These are phyloP conservation scores for Sugiyamaella mastotermitis DNA, from an alignment of 805 yeast genomes.

Conservation along the genomic window DNA sequence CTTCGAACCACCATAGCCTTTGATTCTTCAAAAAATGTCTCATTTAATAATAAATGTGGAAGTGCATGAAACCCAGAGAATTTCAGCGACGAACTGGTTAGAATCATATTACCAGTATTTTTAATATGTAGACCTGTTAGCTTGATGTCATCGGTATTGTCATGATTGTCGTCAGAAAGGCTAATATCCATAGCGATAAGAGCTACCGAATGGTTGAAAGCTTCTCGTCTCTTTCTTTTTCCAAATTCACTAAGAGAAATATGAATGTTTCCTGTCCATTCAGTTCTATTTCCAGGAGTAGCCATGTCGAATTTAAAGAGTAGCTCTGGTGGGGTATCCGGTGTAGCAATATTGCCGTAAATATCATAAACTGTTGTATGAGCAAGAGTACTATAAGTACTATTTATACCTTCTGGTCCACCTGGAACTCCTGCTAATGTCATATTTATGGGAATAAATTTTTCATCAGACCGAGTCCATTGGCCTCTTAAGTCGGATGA, in stretches of 20 bases:
- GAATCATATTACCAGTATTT: slow-evolving; percentile 28
- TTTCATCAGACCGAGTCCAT: slow-evolving; percentile 44
- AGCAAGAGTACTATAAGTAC: not conserved
- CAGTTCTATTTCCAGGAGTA: slow-evolving; percentile 12
- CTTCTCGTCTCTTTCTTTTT: not conserved
- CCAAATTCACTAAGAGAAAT: slow-evolving; percentile 12
- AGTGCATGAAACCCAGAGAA: slow-evolving; percentile 28
- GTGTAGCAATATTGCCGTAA: slow-evolving; percentile 1
- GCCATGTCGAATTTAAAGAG: too few relatives aligned
- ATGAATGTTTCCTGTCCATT: slow-evolving; percentile 10
- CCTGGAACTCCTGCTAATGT: slow-evolving; percentile 10
- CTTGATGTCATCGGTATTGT: slow-evolving; percentile 19
- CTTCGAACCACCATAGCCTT: slow-evolving; percentile 45
- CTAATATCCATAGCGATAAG: slow-evolving; percentile 11
- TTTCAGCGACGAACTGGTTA: slow-evolving; percentile 28
- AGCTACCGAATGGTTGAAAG: slow-evolving; percentile 9
- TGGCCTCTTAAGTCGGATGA: slow-evolving; percentile 36
- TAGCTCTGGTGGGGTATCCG: not conserved
- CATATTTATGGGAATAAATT: slow-evolving; percentile 25
- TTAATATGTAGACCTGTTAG: slow-evolving; percentile 32
- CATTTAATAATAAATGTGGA: slow-evolving; percentile 39
- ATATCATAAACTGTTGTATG: not conserved
- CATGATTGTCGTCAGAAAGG: slow-evolving; percentile 18
- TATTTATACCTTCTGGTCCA: not conserved
- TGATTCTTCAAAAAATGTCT: slow-evolving; percentile 43